Percentiles rank a stretch among this genome's conserved stretches.
phyloP scores from a whole-genome alignment of 75 land plant genomes.

The Picea glauca region DNA sequence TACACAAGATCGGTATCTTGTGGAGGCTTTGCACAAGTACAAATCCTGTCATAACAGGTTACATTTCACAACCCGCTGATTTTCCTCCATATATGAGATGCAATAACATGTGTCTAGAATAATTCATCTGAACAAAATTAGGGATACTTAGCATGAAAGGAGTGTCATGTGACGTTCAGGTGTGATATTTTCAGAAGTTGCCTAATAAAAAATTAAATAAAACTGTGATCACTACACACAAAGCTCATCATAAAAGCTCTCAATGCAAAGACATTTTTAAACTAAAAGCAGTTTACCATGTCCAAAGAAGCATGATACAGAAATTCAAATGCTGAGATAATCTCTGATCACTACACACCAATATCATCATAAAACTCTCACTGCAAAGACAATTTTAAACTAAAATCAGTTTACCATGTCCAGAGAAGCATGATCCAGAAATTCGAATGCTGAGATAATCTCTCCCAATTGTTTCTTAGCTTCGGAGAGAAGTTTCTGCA shows the following conservation, averaged over 20 bases:
- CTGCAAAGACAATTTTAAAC: not conserved
- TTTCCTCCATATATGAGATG: not conserved
- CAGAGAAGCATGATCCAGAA: slow-evolving; percentile 69
- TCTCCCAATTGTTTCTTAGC: slow-evolving; percentile 86
- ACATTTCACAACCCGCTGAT: not conserved
- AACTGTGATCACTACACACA: not conserved
- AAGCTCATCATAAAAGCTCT: not conserved
- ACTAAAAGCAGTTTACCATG: slow-evolving; percentile 44
- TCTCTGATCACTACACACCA: slow-evolving; percentile 23
- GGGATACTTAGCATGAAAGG: not conserved
- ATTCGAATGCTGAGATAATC: slow-evolving; percentile 94
- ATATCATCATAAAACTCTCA: too few relatives aligned
- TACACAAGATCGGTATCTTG: too few relatives aligned
- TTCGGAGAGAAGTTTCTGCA: slow-evolving; percentile 69
- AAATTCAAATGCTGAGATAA: slow-evolving; percentile 96
- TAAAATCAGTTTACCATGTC: slow-evolving; percentile 56
- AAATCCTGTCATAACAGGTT: too few relatives aligned
- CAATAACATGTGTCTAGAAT: not conserved
- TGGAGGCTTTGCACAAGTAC: too few relatives aligned
- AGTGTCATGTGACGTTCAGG: not conserved
- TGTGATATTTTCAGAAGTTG: not conserved
- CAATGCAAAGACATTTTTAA: not conserved
- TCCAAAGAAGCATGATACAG: slow-evolving; percentile 65
- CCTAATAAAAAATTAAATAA: not conserved
- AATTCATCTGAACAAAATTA: not conserved